Evolutionary conservation across 169 alveolate genomes (phyloP), one percentile per base, ranked within the genome.

Genomic region (Plasmodium fragile): DNA sequence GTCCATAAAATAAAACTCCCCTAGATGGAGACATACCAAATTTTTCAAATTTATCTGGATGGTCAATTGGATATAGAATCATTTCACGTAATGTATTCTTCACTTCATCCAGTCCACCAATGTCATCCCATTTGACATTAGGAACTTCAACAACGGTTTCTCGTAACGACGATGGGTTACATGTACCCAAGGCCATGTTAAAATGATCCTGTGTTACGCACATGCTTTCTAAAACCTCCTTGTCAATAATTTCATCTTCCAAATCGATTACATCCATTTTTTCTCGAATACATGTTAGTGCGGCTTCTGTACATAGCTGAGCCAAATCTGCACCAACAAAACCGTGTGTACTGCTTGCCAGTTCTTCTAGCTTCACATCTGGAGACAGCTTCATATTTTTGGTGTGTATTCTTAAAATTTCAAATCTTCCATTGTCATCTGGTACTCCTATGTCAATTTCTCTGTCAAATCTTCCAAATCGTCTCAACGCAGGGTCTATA

Each of bases 401-500:
- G 41, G 99, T 99, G 96, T 99, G 99, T 87, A 99, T 99, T 81
- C 99, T 97, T 73, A 99, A 97, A 75, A 99, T 98, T 96, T 99
- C 99, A 96, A 99, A 97, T 90, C 99, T 97, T n/a, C 99, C 99
- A 78, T 98, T 98, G 97, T 99, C 99, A 95, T 99, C 99, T 6
- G 99, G 99, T 28, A 99, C 99, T 16, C 99, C 99, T 82, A 99
- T 99, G 95, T 99, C 99, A 73, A 99, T 97, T 97, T 99, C 99
- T 81, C 99, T 97, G 83, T 99, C 99, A 93, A 99, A 99, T 87
- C 99, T 95, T 1, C 99, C 99, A 93, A 99, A 99, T 78, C 99
- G 98, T 94, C 99, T 98, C 49, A 99, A 96, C 4, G 99, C 99
- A 2, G 99, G 99, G 85, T 99, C 99, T 78, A 99, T 98, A 34